Base-by-base conservation (phyloP, 345 rosid species). In the Dipteronia sinensis region DNA sequence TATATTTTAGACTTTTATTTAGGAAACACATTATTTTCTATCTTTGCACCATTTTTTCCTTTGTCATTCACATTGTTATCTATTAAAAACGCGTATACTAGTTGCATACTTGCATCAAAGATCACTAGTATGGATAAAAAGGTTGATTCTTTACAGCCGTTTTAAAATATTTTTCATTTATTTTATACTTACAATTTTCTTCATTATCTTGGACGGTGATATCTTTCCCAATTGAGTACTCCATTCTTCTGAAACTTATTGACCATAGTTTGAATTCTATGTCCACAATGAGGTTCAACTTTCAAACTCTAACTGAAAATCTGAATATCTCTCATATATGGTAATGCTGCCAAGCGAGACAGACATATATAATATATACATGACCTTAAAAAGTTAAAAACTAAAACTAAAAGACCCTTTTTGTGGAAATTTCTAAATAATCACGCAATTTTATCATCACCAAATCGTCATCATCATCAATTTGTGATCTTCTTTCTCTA, bases 381-480 rank as follows among this genome's bases (percentile, higher is more conserved):
- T 29, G 53, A 67, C 40, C 23, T 9, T 27, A 27, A 6, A 31
- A 58, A 34, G 38, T 4, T 13, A 53, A 3, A 70, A 70, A 10
- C 22, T 27, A 59, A 17, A 67, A 19, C 46, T 2, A 67, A 40
- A n/a, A 31, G 40, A 42, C 29, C 8, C 49, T 44, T 72, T 40
- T 40, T 13, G 10, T 22, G 15, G 64, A 23, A 23, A 34, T 4
- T 38, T 77, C 65, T 22, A 5, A 51, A 22, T 58, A 19, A 25
- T 55, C 19, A 55, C 27, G 77, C 72, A 65, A 38, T 25, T 16
- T 6, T 63, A 47, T 47, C 61, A 61, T 63, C 69, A 63, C 10
- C 29, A 44, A 38, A 10, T 15, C 65, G 19, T 78, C 72, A 55
- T 22, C 49, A 10, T 63, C 56, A 16, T 15, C 64, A 59, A 22